phyloP scores from a whole-genome alignment of 2,329 filamentous ascomycete species.

The Colletotrichum lentis region DNA sequence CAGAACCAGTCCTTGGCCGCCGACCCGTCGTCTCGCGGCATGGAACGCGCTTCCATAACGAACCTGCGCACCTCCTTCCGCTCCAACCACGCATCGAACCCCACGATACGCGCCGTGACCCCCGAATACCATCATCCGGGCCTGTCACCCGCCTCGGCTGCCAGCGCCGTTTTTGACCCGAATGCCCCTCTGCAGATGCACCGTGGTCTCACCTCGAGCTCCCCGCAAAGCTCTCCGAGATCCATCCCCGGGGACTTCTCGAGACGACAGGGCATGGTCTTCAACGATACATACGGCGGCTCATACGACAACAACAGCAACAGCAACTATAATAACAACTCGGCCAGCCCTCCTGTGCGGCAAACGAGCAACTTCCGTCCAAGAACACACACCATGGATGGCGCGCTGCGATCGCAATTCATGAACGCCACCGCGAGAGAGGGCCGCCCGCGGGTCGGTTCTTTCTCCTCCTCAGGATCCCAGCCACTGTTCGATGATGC shows the following conservation, averaged over 20 bases:
- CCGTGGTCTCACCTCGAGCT: slow-evolving; percentile 48
- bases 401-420: slow-evolving; percentile 59
- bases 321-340: slow-evolving; percentile 58
- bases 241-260: slow-evolving; percentile 56
- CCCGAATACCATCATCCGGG: slow-evolving; percentile 58
- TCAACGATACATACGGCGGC: slow-evolving; percentile 63
- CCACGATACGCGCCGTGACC: slow-evolving; percentile 71
- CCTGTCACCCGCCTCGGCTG: slow-evolving; percentile 19
- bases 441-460: slow-evolving; percentile 72
- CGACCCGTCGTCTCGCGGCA: slow-evolving; percentile 38
- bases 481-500: slow-evolving; percentile 62
- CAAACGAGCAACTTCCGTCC: slow-evolving; percentile 55
- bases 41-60: slow-evolving; percentile 49
- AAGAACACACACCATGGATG: slow-evolving; percentile 67
- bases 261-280: slow-evolving; percentile 67
- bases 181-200: slow-evolving; percentile 38
- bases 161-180: slow-evolving; percentile 30
- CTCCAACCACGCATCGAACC: slow-evolving; percentile 45
- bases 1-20: slow-evolving; percentile 40
- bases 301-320: slow-evolving; percentile 60
- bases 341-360: slow-evolving; percentile 49
- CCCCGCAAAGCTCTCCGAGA: slow-evolving; percentile 58
- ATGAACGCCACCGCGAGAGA: slow-evolving; percentile 52
- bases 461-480: slow-evolving; percentile 71
- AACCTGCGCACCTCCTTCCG: slow-evolving; percentile 49